Evolutionary conservation across 2,329 filamentous ascomycete genomes (phyloP).

Genomic region (Fusarium oligoseptatum): DNA sequence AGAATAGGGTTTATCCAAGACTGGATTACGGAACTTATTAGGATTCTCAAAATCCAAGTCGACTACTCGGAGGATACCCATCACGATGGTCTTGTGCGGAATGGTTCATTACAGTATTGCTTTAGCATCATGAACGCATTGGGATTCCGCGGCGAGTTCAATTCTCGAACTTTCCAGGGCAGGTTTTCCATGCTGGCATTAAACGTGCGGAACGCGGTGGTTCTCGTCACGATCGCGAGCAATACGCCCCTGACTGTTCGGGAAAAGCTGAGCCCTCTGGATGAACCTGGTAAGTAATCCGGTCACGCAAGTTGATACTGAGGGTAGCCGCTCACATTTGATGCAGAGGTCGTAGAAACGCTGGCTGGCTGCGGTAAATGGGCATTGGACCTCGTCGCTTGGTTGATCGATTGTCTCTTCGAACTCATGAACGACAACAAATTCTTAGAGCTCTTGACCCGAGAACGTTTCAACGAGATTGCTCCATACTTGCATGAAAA

Average conservation of each 20-base stretch:
- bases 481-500: slow-evolving; percentile 64
- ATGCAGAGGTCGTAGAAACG: slow-evolving; percentile 76
- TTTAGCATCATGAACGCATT: slow-evolving; percentile 85
- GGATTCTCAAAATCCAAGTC: slow-evolving; percentile 77
- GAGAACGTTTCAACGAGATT: slow-evolving; percentile 62
- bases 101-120: slow-evolving; percentile 79
- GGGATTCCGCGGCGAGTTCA: slow-evolving; percentile 75
- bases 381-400: slow-evolving; percentile 78
- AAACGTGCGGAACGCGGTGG: slow-evolving; percentile 78
- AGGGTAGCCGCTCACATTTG: slow-evolving; percentile 13
- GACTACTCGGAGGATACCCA: slow-evolving; percentile 85
- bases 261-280: slow-evolving; percentile 69
- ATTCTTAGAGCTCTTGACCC: slow-evolving; percentile 65
- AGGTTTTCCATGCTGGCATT: slow-evolving; percentile 82
- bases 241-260: slow-evolving; percentile 67
- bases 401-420: slow-evolving; percentile 72
- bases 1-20: slow-evolving; percentile 69
- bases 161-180: slow-evolving; percentile 73
- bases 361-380: slow-evolving; percentile 83
- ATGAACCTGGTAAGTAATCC: slow-evolving; percentile 64
- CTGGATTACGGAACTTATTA: slow-evolving; percentile 76
- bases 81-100: slow-evolving; percentile 79
- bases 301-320: background rate
- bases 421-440: slow-evolving; percentile 65
- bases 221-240: slow-evolving; percentile 74